Conservation (phyloP, 108 stramenopile genomes). For the Schizochytrium sp. region DNA sequence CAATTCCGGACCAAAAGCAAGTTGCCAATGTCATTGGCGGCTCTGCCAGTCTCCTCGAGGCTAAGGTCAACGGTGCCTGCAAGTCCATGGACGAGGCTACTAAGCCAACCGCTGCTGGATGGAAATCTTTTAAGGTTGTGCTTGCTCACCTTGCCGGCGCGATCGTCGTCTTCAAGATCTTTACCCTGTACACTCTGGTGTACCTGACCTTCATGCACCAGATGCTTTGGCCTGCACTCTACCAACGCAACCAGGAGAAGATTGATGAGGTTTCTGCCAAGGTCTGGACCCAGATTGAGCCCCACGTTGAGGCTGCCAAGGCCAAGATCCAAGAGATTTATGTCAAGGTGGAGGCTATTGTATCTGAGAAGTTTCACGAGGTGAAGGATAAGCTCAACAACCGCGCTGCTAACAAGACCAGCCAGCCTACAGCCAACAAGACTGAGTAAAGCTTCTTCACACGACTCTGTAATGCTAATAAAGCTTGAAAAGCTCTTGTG, state of each 20-base stretch:
- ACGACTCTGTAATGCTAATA: too few species aligned
- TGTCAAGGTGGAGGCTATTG: neutral
- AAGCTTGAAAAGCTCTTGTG: too few species aligned
- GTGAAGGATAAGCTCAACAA: constrained; percentile 13
- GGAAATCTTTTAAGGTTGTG: neutral
- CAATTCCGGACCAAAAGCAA: constrained; percentile 18
- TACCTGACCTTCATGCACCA: constrained; percentile 42
- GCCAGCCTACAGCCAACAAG: constrained; percentile 3
- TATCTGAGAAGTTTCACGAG: neutral
- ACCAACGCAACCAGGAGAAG: constrained; percentile 37
- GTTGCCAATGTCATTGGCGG: neutral
- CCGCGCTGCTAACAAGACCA: neutral
- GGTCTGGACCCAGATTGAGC: neutral
- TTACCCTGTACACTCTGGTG: constrained; percentile 6
- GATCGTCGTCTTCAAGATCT: constrained; percentile 37
- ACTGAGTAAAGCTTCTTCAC: neutral
- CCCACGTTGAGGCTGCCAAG: constrained; percentile 56
- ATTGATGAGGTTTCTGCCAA: constrained; percentile 29
- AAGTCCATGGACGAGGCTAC: constrained; percentile 28
- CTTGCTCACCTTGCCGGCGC: neutral
- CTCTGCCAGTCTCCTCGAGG: constrained; percentile 23
- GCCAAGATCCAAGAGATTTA: neutral
- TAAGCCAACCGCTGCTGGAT: constrained; percentile 8
- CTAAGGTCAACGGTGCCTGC: constrained; percentile 31
- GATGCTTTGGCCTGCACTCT: constrained; percentile 53